phyloP scores from a whole-genome alignment of 169 alveolate genomes.

The Cyclospora cayetanensis region DNA sequence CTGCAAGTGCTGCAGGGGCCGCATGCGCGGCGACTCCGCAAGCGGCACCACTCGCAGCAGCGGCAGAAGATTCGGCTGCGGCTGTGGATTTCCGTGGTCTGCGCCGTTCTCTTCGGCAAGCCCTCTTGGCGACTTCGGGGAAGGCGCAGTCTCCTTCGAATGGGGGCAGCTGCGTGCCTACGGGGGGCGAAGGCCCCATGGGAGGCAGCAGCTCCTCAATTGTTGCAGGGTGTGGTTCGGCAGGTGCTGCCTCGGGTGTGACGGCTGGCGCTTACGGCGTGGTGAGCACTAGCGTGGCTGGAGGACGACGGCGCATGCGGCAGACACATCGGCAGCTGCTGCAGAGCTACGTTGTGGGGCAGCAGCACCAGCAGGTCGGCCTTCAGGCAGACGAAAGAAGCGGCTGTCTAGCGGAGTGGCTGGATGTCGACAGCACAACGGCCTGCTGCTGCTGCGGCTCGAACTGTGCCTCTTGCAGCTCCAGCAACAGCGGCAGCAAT shows the following conservation, averaged over 20 bases:
- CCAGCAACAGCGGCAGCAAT: constrained; percentile 11
- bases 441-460: constrained; percentile 58
- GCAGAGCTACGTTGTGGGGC: constrained; percentile 60
- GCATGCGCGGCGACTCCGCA: constrained; percentile 14
- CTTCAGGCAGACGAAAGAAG: constrained; percentile 43
- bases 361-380: constrained; percentile 50
- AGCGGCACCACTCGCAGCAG: not conserved
- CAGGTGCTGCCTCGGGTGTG: not conserved
- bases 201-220: not conserved
- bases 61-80: not conserved
- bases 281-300: not conserved
- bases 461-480: constrained; percentile 23
- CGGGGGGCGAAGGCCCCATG: not conserved
- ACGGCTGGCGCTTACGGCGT: not conserved
- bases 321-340: constrained; percentile 58
- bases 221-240: not conserved
- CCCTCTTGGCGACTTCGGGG: constrained; percentile 57
- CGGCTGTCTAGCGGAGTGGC: constrained; percentile 56
- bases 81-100: constrained; percentile 35
- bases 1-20: constrained; percentile 47
- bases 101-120: constrained; percentile 63
- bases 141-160: constrained; percentile 21
- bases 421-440: not conserved
- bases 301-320: constrained; percentile 62
- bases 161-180: not conserved